Percentiles rank a stretch among this genome's conserved stretches.
Evolutionary conservation across 1,284 basidiomycete species (phyloP).

Genomic region (Rhodotorula sp.): DNA sequence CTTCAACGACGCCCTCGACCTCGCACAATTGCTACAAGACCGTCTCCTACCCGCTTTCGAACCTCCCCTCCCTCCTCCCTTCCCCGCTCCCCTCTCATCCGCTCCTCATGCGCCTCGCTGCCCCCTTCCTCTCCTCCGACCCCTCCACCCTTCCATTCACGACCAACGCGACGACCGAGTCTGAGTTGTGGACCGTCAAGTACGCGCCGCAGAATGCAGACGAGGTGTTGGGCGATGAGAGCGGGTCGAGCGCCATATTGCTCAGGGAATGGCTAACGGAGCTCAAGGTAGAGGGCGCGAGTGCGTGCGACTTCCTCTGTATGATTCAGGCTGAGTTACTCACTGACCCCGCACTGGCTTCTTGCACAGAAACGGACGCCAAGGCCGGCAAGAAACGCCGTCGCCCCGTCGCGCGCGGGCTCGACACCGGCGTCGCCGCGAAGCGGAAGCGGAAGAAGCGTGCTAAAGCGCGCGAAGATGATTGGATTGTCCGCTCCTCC

Average conservation of each 20-base stretch:
- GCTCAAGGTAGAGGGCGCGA: conserved; percentile 61
- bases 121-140: background rate
- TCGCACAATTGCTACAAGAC: background rate
- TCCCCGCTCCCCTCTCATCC: conserved; percentile 9
- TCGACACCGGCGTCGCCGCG: conserved; percentile 11
- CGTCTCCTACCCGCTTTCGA: background rate
- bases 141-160: background rate
- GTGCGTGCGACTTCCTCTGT: conserved; percentile 31
- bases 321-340: background rate
- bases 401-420: conserved; percentile 28
- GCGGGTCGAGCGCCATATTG: conserved; percentile 69
- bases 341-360: background rate
- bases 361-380: background rate
- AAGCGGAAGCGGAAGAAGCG: conserved; percentile 39
- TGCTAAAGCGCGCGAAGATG: conserved; percentile 47
- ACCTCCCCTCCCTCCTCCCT: conserved; percentile 8
- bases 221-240: conserved; percentile 68
- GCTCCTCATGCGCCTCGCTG: conserved; percentile 28
- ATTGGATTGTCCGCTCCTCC: conserved; percentile 41
- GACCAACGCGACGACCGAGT: background rate
- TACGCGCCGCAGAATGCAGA: conserved; percentile 71
- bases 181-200: conserved; percentile 63
- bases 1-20: background rate
- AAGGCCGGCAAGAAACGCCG: conserved; percentile 10
- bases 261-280: conserved; percentile 78